Evolutionary conservation across 257 asterid genomes (phyloP).

Genomic region (Penstemon barbatus): DNA sequence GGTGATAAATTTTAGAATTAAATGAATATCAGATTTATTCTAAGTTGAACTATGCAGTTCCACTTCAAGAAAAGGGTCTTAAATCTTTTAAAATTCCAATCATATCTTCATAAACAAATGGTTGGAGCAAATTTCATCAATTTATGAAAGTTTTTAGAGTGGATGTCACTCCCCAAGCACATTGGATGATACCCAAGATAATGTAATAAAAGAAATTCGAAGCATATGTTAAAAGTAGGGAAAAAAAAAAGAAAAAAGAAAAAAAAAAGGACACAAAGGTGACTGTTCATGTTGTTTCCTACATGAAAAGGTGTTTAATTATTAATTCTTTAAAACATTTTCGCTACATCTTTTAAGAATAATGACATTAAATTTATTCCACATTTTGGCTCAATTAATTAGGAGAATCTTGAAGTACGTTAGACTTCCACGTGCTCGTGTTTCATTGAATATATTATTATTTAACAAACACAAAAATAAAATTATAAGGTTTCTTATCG

Average conservation of each 20-base stretch:
- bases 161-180: slow-evolving; percentile 24
- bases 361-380: neutral
- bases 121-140: neutral
- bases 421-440: slow-evolving; percentile 25
- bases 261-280: neutral
- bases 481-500: too few species aligned
- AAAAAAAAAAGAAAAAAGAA: neutral
- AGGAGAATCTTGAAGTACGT: slow-evolving; percentile 19
- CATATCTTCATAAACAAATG: slow-evolving; percentile 17
- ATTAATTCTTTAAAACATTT: neutral
- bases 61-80: slow-evolving; percentile 1
- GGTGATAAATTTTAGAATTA: too few species aligned
- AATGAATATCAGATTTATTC: too few species aligned
- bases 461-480: neutral
- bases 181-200: slow-evolving; percentile 20
- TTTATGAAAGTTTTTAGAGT: neutral
- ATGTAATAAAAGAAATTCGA: slow-evolving; percentile 5
- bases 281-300: neutral
- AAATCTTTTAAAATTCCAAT: slow-evolving; percentile 1
- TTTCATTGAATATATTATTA: neutral
- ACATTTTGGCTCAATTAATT: neutral
- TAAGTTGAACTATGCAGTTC: neutral
- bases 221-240: slow-evolving; percentile 12
- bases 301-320: slow-evolving; percentile 10
- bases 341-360: slow-evolving; percentile 1